Evolutionary conservation across 768 basidiomycete genomes (phyloP).

Genomic region (Mycena epipterygia): DNA sequence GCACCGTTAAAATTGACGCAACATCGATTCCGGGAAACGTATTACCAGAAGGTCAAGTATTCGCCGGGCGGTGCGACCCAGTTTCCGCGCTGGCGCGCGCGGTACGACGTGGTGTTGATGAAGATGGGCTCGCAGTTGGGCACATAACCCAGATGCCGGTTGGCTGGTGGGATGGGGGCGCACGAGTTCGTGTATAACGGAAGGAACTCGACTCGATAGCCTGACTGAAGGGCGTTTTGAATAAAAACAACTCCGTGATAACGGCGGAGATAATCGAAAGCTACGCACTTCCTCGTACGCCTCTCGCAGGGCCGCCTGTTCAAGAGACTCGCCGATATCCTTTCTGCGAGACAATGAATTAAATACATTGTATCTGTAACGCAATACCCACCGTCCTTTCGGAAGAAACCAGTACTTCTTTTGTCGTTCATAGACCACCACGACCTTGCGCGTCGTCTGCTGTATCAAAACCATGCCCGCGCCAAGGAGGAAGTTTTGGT

Average conservation of each 20-base stretch:
- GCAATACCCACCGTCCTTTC: conserved; percentile 51
- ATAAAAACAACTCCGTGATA: neutral
- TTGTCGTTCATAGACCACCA: conserved; percentile 60
- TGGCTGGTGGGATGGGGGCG: conserved; percentile 56
- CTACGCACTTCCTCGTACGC: conserved; percentile 74
- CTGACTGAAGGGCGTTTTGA: conserved; percentile 54
- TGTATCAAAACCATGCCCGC: conserved; percentile 77
- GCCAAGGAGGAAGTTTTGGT: conserved; percentile 68
- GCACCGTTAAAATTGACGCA: neutral
- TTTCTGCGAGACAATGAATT: conserved; percentile 54
- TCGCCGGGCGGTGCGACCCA: conserved; percentile 53
- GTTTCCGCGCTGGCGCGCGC: conserved; percentile 20
- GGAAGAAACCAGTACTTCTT: conserved; percentile 70
- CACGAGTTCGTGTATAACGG: conserved; percentile 57
- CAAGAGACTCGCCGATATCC: conserved; percentile 74
- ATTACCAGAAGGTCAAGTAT: conserved; percentile 69
- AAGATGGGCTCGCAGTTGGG: conserved; percentile 61
- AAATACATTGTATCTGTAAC: neutral
- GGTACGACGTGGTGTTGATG: conserved; percentile 45
- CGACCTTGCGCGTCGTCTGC: conserved; percentile 65
- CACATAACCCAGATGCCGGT: conserved; percentile 10
- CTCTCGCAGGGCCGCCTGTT: conserved; percentile 71
- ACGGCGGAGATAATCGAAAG: too few species aligned
- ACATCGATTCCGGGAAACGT: conserved; percentile 50
- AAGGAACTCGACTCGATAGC: conserved; percentile 61